Evolutionary conservation across 2,329 filamentous ascomycete genomes (phyloP).

Genomic region (Trichoderma gracile): DNA sequence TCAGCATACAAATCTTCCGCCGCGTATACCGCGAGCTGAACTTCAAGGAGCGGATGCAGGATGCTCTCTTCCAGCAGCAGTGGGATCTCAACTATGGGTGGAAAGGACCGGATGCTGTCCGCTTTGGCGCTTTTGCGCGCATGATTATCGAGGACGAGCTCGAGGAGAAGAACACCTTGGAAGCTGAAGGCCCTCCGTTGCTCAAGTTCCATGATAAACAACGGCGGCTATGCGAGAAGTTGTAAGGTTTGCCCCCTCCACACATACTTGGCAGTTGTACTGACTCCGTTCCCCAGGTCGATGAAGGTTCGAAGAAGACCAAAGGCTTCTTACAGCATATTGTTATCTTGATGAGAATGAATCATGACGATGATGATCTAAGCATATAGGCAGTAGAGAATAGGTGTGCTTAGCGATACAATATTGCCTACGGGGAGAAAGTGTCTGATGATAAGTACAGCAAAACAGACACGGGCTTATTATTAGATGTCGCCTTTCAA

Average conservation of each 20-base stretch:
- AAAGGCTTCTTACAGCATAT: not conserved
- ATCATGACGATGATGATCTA: too few species aligned
- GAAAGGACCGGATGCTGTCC: not conserved
- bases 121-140: not conserved
- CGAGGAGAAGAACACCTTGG: not conserved
- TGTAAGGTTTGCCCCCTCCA: not conserved
- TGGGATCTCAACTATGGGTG: constrained; percentile 1
- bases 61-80: not conserved
- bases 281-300: not conserved
- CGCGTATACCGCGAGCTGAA: not conserved
- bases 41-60: not conserved
- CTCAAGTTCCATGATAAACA: constrained; percentile 3
- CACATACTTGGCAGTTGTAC: not conserved
- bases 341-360: not conserved
- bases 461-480: too few species aligned
- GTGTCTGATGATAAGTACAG: too few species aligned
- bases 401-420: too few species aligned
- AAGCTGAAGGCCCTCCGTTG: not conserved
- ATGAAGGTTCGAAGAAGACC: not conserved
- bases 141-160: not conserved
- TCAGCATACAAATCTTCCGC: not conserved
- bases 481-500: too few species aligned
- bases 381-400: not conserved
- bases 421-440: too few species aligned
- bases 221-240: not conserved